Conservation (phyloP, 2,329 filamentous ascomycete genomes). For the Fusarium continuum region DNA sequence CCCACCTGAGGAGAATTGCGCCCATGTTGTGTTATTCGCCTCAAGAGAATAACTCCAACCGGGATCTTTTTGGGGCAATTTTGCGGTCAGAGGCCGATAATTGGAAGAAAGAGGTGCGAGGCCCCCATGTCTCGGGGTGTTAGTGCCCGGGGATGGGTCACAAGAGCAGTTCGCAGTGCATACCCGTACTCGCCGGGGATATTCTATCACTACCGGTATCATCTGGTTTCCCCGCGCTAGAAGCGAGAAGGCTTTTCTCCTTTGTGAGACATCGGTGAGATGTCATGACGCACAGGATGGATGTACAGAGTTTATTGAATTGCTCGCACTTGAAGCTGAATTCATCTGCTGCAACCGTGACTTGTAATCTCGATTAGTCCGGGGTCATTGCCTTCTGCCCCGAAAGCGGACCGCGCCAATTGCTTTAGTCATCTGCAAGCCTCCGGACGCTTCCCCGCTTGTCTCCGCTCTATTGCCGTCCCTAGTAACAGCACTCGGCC, state of each 20-base stretch:
- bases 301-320: neutral
- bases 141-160: constrained; percentile 17
- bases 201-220: no score
- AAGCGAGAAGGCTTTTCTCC: neutral
- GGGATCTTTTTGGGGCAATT: constrained; percentile 13
- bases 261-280: constrained; percentile 17
- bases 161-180: constrained; percentile 15
- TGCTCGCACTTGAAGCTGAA: no score
- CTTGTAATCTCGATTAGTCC: neutral
- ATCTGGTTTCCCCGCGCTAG: neutral
- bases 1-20: neutral
- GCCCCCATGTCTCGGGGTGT: neutral
- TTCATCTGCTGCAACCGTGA: no score
- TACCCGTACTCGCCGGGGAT: neutral
- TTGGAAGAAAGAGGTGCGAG: constrained; percentile 11
- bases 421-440: constrained; percentile 3
- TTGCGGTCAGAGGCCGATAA: constrained; percentile 16
- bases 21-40: neutral
- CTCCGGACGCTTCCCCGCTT: constrained; percentile 4
- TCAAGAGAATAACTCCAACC: constrained; percentile 1
- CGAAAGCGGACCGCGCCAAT: constrained; percentile 26
- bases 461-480: constrained; percentile 26
- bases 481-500: constrained; percentile 11
- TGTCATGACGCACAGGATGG: constrained; percentile 11
- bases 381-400: constrained; percentile 3